Evolutionary conservation across 371 early-diverging fungal genomes (phyloP), one percentile per base, ranked within the genome.

Genomic region (Mortierella sp.): DNA sequence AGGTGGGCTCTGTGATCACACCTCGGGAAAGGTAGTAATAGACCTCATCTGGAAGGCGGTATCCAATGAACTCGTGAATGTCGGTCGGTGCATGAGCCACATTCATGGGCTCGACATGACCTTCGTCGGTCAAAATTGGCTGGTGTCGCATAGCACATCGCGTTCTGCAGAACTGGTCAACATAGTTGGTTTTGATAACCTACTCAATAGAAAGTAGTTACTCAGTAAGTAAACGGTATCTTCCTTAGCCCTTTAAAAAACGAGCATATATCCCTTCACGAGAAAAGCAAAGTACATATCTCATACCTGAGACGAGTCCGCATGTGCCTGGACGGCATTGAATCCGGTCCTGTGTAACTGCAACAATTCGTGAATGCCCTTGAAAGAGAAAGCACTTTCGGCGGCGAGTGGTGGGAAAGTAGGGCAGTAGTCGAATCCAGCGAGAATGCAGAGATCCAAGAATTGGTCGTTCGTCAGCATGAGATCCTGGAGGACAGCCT

Each of bases 1-100:
- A 84, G 21, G 92, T 90, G 84, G 91, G 60, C 52, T 79, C 80
- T 13, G 79, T 58, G 70, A 96, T 88, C 2, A 94, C 79, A n/a
- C 97, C 95, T 21, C 90, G 92, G 65, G 94, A 92, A 60, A 96
- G 83, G 74, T 94, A 95, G 75, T 93, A 95, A 76, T 96, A 96
- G 24, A 95, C 87, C 45, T 92, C 93, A 68, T 93, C 93, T 0
- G 97, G 97, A 73, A 96, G 89, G 44, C 95, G 92, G 80, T 94
- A 94, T 14, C 96, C 97, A 75, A 97, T 94, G 50, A 96, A 93
- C 75, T 95, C 95, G 77, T 97, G 97, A 54, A 97, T 91, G 83
- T 97, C 97, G 71, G 91, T 94, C 2, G 95, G 95, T 45, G 94
- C 93, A 28, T 90, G 83, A 11, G 93, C 94, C 28, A 88, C 78